phyloP scores from a whole-genome alignment of 768 basidiomycete species.

The Russula abietina region DNA sequence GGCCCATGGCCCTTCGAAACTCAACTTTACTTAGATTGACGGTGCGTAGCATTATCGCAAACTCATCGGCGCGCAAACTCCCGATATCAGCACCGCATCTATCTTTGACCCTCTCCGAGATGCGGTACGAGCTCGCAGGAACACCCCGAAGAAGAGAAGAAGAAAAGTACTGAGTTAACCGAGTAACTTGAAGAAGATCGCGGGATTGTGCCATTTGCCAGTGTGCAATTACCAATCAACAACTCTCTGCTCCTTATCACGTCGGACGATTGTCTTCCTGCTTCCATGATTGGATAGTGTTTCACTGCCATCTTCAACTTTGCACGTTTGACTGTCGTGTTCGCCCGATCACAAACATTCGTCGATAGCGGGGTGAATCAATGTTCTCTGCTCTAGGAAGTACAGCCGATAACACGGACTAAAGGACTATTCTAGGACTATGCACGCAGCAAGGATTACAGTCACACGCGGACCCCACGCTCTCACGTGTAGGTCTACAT shows the following conservation, averaged over 20 bases:
- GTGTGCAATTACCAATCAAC: no score
- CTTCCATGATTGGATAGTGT: no score
- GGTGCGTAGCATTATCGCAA: not conserved
- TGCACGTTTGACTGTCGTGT: no score
- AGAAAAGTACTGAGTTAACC: no score
- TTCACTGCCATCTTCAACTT: not conserved
- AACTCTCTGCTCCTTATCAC: no score
- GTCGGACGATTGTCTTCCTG: no score
- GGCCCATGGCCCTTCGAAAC: no score
- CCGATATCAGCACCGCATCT: not conserved
- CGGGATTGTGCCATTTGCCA: no score
- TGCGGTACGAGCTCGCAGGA: not conserved
- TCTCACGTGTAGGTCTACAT: not conserved
- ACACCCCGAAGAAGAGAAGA: not conserved
- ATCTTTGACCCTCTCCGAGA: not conserved
- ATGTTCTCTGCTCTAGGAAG: slow-evolving; percentile 5
- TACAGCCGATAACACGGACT: not conserved
- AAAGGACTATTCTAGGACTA: not conserved
- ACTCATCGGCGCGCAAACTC: not conserved
- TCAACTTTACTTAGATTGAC: no score
- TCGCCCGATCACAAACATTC: not conserved
- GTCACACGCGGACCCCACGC: not conserved
- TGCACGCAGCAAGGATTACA: slow-evolving; percentile 7
- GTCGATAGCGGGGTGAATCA: not conserved
- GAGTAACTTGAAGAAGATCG: no score